These are phyloP conservation scores for Lachancea quebecensis DNA, from an alignment of 805 yeast genomes.

Conservation along the genomic window DNA sequence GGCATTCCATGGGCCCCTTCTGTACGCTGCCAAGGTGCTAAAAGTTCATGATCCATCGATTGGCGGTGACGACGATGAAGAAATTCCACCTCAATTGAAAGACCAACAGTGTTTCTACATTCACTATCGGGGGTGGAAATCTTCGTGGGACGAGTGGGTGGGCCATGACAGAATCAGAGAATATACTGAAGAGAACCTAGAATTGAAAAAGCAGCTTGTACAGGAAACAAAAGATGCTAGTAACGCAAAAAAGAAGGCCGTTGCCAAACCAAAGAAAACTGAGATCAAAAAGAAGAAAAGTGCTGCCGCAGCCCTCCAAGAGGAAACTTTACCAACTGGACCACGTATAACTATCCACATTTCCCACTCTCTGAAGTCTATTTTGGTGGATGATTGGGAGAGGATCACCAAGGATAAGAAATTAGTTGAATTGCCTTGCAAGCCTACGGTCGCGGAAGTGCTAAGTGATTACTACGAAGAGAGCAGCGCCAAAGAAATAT, in stretches of 20 bases:
- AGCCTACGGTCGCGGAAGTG: conserved; percentile 46
- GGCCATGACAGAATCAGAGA: conserved; percentile 58
- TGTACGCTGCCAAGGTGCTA: conserved; percentile 80
- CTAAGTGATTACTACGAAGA: conserved; percentile 43
- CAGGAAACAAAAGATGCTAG: conserved; percentile 35
- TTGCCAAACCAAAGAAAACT: conserved; percentile 16
- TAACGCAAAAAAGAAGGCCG: conserved; percentile 31
- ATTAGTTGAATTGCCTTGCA: conserved; percentile 58
- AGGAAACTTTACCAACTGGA: conserved; percentile 1
- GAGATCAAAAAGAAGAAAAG: conserved; percentile 31
- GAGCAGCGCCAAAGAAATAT: conserved; percentile 22
- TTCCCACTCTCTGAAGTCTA: conserved; percentile 59
- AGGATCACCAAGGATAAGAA: conserved; percentile 72
- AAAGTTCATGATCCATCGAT: conserved; percentile 48
- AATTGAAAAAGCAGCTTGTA: conserved; percentile 54
- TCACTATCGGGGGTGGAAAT: conserved; percentile 94
- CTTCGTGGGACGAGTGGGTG: conserved; percentile 97
- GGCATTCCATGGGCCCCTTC: conserved; percentile 86
- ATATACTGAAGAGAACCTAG: conserved; percentile 59
- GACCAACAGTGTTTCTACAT: conserved; percentile 49
- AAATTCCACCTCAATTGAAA: conserved; percentile 33
- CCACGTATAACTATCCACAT: conserved; percentile 46
- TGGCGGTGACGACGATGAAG: conserved; percentile 17
- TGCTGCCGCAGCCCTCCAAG: conserved; percentile 2
- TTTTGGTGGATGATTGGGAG: conserved; percentile 92